Base-by-base conservation (phyloP, 176 grass and related monocot genomes). In the Raddia guianensis region DNA sequence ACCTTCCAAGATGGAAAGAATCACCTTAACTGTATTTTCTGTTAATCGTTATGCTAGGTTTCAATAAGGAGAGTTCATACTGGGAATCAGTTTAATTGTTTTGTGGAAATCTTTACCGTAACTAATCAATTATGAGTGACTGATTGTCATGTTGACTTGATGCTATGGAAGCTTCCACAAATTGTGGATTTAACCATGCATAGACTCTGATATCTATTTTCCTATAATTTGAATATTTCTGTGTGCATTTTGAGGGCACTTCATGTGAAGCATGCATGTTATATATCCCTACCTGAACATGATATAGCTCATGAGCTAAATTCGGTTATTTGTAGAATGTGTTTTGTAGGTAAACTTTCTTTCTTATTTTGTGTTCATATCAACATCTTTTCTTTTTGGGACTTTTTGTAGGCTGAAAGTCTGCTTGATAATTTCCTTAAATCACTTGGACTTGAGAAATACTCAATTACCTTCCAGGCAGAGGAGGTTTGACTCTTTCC, bases 381-480 rank as follows among this genome's bases (percentile, higher is more conserved):
- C 46, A 68, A 85, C 77, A 74, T 78, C 12, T 27, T 72, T 80
- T 84, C 49, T 56, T 80, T 66, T 62, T 48, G 37, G 37, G 63
- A 42, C 40, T 66, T 9, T 71, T 42, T 89, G 51, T 87, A 99
- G 96, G 77, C 76, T 74, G 93, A 93, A 75, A 87, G 68, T 73
- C 88, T 86, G 27, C 88, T 99, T 0, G 92, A 99, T 78, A 84
- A 73, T 80, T 99, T 99, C 87, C 89, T 99, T 67, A 83, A 70
- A 67, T 93, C 93, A 49, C 87, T 99, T 72, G 96, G 86, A 44
- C 92, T 99, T 84, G 90, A 95, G 74, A 99, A 99, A 70, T 99
- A 99, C 68, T 86, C 82, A 34, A 89, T 91, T 55, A 88, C 82
- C 84, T 99, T 99, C 84, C 93, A 99, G 86, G 87, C 89, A 76